Percentiles rank a stretch among this genome's conserved stretches.
Conservation (phyloP, 169 alveolate genomes). For the Plasmodium blacklocki region DNA sequence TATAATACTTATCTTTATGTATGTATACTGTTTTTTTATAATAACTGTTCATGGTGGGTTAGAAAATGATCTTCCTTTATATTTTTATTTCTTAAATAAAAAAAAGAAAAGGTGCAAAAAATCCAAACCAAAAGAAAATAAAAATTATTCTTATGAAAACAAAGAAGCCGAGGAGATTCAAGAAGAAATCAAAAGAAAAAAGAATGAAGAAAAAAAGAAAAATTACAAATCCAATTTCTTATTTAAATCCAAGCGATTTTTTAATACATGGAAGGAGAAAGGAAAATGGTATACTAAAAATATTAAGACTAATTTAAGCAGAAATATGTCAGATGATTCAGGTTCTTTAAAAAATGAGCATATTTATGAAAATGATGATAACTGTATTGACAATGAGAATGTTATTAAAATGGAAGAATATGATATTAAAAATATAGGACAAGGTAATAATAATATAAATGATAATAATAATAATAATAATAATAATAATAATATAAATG, state of each 20-base stretch:
- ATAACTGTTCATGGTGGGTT: constrained; percentile 70
- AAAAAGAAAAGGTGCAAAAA: constrained; percentile 43
- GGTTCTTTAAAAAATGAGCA: background rate
- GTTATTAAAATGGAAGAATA: background rate
- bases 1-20: constrained; percentile 52
- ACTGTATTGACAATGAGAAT: background rate
- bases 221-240: constrained; percentile 55
- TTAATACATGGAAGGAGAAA: constrained; percentile 61
- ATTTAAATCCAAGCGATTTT: constrained; percentile 40
- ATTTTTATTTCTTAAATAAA: constrained; percentile 63
- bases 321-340: constrained; percentile 13
- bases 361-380: constrained; percentile 22
- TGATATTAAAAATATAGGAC: background rate
- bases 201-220: constrained; percentile 33
- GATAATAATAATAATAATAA: too few species aligned
- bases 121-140: constrained; percentile 16
- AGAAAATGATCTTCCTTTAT: constrained; percentile 61
- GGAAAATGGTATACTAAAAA: constrained; percentile 36
- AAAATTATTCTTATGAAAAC: constrained; percentile 9
- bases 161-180: constrained; percentile 1
- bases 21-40: constrained; percentile 31
- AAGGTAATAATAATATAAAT: too few species aligned
- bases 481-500: too few species aligned
- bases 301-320: constrained; percentile 36
- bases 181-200: constrained; percentile 21